Conservation (phyloP, 2,329 filamentous ascomycete genomes). For the Cladophialophora chaetospira region DNA sequence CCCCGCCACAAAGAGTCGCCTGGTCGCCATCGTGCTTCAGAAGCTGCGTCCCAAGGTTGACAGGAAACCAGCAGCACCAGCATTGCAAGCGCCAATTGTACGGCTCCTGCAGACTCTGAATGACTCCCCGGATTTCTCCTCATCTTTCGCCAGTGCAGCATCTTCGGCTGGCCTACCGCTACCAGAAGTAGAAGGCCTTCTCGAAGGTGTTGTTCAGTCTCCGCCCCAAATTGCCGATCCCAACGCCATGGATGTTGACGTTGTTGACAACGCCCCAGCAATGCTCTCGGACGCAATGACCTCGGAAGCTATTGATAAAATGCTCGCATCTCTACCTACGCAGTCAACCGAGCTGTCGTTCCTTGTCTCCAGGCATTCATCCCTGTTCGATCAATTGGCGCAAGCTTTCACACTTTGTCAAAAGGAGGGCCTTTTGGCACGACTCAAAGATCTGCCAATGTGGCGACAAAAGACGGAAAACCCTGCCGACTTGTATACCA, state of each 20-base stretch:
- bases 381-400: constrained; percentile 43
- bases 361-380: constrained; percentile 38
- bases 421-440: constrained; percentile 37
- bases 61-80: constrained; percentile 30
- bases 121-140: constrained; percentile 60
- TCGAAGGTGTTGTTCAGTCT: constrained; percentile 68
- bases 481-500: constrained; percentile 18
- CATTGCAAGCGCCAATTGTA: constrained; percentile 65
- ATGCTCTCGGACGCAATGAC: constrained; percentile 37
- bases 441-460: constrained; percentile 43
- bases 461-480: constrained; percentile 34
- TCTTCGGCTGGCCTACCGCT: constrained; percentile 70
- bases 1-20: neutral
- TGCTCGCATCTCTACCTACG: constrained; percentile 39
- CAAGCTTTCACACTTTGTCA: constrained; percentile 41
- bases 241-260: constrained; percentile 51
- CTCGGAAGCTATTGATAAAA: constrained; percentile 37
- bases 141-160: constrained; percentile 68
- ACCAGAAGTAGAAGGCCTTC: constrained; percentile 71
- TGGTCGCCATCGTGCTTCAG: constrained; percentile 20
- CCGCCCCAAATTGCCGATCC: constrained; percentile 54
- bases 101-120: constrained; percentile 68
- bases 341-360: constrained; percentile 41
- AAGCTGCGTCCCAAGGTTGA: constrained; percentile 14
- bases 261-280: constrained; percentile 29